Percentiles rank a stretch among this genome's conserved stretches.
Evolutionary conservation across 352 stramenopile genomes (phyloP).

Genomic region (Globisporangium sylvaticum): DNA sequence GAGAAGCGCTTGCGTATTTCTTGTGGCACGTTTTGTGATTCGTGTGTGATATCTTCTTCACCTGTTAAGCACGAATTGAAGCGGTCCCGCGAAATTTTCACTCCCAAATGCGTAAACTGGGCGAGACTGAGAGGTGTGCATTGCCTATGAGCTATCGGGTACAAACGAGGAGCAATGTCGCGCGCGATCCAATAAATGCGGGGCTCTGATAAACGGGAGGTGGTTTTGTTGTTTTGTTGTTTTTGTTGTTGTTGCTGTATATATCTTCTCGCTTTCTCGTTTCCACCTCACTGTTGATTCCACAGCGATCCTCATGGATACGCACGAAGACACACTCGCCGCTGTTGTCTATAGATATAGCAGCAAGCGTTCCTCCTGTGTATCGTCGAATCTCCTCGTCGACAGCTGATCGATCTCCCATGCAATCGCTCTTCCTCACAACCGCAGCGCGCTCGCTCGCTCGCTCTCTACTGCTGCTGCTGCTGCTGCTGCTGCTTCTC

Average conservation of each 20-base stretch:
- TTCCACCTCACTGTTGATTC: background rate
- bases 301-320: background rate
- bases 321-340: background rate
- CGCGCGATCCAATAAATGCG: background rate
- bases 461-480: constrained; percentile 33
- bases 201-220: background rate
- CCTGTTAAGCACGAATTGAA: constrained; percentile 5
- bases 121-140: no score
- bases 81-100: constrained; percentile 6
- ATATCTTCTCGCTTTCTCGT: constrained; percentile 1
- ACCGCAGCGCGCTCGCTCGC: background rate
- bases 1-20: background rate
- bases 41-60: background rate
- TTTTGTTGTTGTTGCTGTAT: background rate
- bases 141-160: background rate
- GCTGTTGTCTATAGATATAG: background rate
- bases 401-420: background rate
- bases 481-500: constrained; percentile 73
- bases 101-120: background rate
- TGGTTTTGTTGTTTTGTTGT: background rate
- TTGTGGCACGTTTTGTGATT: background rate
- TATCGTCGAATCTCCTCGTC: background rate
- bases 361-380: background rate
- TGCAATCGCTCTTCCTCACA: background rate
- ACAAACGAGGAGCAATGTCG: no score